phyloP scores from a whole-genome alignment of 129 eudicot genomes.

The Flaveria linearis region DNA sequence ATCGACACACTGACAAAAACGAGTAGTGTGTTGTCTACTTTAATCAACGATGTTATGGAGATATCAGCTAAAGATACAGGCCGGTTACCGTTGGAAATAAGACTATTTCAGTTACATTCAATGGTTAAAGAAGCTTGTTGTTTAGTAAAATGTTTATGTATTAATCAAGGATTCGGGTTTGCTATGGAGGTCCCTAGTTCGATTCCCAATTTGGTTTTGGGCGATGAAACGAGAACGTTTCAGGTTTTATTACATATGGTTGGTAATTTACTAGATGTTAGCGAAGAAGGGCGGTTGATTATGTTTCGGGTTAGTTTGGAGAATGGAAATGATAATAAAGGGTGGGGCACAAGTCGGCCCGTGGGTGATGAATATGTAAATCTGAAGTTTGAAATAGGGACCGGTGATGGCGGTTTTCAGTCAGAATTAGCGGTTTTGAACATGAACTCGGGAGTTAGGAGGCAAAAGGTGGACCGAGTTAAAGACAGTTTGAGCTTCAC shows the following conservation, averaged over 20 bases:
- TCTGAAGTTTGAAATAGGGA: conserved; percentile 64
- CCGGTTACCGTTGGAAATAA: conserved; percentile 60
- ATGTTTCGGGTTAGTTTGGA: conserved; percentile 54
- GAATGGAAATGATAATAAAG: conserved; percentile 47
- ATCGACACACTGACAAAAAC: conserved; percentile 64
- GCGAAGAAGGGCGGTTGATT: conserved; percentile 46
- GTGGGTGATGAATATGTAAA: conserved; percentile 47
- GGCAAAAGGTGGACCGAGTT: conserved; percentile 37
- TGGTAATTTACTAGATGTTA: conserved; percentile 62
- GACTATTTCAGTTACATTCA: conserved; percentile 61
- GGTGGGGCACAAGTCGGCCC: conserved; percentile 60
- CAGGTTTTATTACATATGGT: conserved; percentile 87
- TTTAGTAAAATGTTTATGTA: conserved; percentile 70
- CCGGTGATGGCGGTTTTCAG: conserved; percentile 46
- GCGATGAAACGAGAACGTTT: conserved; percentile 80
- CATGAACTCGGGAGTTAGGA: conserved; percentile 38
- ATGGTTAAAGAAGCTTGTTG: conserved; percentile 82
- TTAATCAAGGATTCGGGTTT: conserved; percentile 60
- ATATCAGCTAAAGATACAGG: conserved; percentile 72
- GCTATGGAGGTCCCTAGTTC: conserved; percentile 49
- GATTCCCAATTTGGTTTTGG: conserved; percentile 67
- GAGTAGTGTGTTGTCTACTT: conserved; percentile 62
- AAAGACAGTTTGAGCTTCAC: conserved; percentile 82
- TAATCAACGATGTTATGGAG: conserved; percentile 78
- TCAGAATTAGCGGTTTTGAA: conserved; percentile 41